Conservation (phyloP, 2,329 filamentous ascomycete species). For the Balansia obtecta region DNA sequence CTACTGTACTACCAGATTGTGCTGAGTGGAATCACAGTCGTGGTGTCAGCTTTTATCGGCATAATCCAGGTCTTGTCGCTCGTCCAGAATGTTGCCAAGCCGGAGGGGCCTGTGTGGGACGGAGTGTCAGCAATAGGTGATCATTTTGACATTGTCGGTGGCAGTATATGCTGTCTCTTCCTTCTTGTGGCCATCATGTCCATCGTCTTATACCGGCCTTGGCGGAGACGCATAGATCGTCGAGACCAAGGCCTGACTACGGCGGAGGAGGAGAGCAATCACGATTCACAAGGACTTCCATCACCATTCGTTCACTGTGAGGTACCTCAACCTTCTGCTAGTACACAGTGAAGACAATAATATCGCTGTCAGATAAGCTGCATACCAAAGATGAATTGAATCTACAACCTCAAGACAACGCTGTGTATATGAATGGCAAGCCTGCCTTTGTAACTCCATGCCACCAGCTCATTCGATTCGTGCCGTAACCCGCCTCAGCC, state of each 20-base stretch:
- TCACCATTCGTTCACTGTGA: background rate
- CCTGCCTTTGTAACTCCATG: background rate
- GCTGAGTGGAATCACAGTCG: slow-evolving; percentile 69
- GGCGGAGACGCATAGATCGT: slow-evolving; percentile 43
- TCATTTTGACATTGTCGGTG: slow-evolving; percentile 77
- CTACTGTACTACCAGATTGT: slow-evolving; percentile 91
- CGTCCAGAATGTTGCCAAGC: slow-evolving; percentile 61
- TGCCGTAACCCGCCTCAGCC: background rate
- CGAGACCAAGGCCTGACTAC: slow-evolving; percentile 8
- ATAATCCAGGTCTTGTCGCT: slow-evolving; percentile 73
- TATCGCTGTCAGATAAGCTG: too few species aligned
- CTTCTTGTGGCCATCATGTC: slow-evolving; percentile 63
- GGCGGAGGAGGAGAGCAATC: background rate
- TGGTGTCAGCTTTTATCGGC: slow-evolving; percentile 77
- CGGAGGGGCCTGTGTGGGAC: slow-evolving; percentile 75
- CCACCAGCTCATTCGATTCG: background rate
- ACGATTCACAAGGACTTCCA: background rate
- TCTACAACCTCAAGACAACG: background rate
- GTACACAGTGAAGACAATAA: background rate
- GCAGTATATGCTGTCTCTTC: slow-evolving; percentile 75
- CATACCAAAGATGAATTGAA: too few species aligned
- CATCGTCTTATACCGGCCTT: slow-evolving; percentile 65
- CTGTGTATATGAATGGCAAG: background rate
- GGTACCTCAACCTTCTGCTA: background rate
- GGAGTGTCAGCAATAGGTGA: slow-evolving; percentile 67